These are phyloP conservation scores for Cruciata laevipes DNA, from an alignment of 257 asterid genomes.

Conservation along the genomic window DNA sequence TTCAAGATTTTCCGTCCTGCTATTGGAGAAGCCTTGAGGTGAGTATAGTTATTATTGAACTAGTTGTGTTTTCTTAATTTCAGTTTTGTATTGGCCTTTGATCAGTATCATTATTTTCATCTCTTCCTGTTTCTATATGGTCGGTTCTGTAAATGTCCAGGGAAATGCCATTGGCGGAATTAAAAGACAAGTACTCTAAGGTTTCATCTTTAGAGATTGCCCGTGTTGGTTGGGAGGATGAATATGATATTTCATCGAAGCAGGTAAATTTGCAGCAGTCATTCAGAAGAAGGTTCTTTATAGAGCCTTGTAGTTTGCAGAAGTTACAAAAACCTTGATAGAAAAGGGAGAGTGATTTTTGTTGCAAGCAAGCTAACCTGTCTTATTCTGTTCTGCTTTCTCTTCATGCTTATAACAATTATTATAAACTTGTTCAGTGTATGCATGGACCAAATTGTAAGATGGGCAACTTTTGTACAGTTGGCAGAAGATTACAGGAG, in stretches of 20 bases:
- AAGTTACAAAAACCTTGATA: neutral
- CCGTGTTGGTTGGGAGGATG: conserved; percentile 79
- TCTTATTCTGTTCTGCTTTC: conserved; percentile 4
- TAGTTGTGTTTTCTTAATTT: neutral
- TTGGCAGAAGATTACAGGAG: conserved; percentile 89
- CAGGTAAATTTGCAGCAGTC: conserved; percentile 40
- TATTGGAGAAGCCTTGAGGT: conserved; percentile 93
- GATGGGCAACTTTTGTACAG: conserved; percentile 72
- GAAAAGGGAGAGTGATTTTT: neutral
- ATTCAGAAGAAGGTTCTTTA: neutral
- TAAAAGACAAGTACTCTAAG: conserved; percentile 80
- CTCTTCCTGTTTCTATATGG: conserved; percentile 1
- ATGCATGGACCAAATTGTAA: conserved; percentile 98
- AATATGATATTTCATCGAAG: conserved; percentile 70
- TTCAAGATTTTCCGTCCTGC: conserved; percentile 85
- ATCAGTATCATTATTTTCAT: neutral
- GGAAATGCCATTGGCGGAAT: conserved; percentile 84
- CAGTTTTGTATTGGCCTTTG: neutral
- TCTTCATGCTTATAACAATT: neutral
- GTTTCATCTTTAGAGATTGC: conserved; percentile 60
- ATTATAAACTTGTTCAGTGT: conserved; percentile 49
- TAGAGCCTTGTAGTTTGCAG: neutral
- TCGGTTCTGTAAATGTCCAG: conserved; percentile 36
- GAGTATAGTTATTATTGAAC: conserved; percentile 1
- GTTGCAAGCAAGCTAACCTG: neutral